Evolutionary conservation across 2,329 filamentous ascomycete species (phyloP).

Genomic region (Fusarium marasasianum): DNA sequence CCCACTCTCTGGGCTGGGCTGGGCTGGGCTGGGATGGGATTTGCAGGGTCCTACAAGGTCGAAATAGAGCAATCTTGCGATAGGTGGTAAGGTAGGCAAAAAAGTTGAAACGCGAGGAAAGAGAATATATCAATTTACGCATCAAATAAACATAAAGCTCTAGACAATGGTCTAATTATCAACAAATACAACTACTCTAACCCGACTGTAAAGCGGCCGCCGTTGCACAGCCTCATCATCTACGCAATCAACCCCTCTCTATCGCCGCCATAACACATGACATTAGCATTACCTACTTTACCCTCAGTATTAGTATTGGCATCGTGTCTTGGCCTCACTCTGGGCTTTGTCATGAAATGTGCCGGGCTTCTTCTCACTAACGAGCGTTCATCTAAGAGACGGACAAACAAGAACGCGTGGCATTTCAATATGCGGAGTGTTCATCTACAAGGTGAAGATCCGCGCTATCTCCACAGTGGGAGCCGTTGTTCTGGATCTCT

Average conservation of each 20-base stretch:
- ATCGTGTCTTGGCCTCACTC: slow-evolving; percentile 22
- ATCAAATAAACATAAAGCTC: neutral
- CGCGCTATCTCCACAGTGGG: neutral
- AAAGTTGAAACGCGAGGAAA: neutral
- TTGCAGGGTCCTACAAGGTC: slow-evolving; percentile 23
- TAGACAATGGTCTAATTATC: neutral
- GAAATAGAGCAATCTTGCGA: neutral
- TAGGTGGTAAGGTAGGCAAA: neutral
- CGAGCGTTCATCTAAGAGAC: neutral
- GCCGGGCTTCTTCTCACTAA: neutral
- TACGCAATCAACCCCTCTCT: slow-evolving; percentile 43
- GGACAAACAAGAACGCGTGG: slow-evolving; percentile 11
- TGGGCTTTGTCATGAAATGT: slow-evolving; percentile 7
- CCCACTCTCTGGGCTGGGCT: slow-evolving; percentile 14
- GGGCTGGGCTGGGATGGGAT: neutral
- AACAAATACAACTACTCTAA: neutral
- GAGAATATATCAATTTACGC: neutral
- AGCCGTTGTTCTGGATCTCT: slow-evolving; percentile 8
- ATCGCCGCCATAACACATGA: slow-evolving; percentile 24
- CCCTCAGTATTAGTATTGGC: neutral
- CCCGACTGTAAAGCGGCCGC: slow-evolving; percentile 11
- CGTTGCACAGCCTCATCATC: slow-evolving; percentile 43
- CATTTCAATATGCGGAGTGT: neutral
- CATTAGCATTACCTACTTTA: neutral
- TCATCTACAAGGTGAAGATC: neutral